These are phyloP conservation scores for Fomitopsis pulvina DNA, from an alignment of 768 basidiomycete genomes.

Conservation along the genomic window DNA sequence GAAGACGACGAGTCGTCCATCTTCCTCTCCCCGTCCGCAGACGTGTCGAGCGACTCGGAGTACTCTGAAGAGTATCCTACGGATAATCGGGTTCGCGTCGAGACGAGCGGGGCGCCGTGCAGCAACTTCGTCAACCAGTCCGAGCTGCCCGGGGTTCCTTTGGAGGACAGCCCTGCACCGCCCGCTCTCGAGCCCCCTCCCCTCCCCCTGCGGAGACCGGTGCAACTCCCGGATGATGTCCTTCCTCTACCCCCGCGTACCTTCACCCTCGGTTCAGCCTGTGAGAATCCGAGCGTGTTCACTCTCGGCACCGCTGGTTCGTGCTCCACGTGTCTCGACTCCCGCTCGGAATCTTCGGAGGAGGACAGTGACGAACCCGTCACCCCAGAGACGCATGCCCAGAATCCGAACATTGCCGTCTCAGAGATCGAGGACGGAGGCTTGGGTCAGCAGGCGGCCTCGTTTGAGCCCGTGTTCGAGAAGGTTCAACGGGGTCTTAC, in stretches of 20 bases:
- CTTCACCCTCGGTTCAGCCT: not conserved
- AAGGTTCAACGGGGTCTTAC: not conserved
- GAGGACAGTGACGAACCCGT: conserved; percentile 3
- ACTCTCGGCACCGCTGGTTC: conserved; percentile 1
- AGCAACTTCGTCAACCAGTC: not conserved
- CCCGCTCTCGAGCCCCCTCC: not conserved
- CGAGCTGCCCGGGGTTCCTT: not conserved
- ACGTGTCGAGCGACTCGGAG: not conserved
- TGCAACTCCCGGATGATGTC: no score
- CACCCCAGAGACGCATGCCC: conserved; percentile 13
- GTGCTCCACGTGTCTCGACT: not conserved
- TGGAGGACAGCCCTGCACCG: not conserved
- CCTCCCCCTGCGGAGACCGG: not conserved
- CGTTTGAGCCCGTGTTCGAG: not conserved
- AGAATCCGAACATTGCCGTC: conserved; percentile 2
- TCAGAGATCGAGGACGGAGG: not conserved
- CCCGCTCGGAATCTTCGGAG: not conserved
- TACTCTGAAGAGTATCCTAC: not conserved
- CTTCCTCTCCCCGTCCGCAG: not conserved
- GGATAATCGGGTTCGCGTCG: no score
- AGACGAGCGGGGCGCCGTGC: not conserved
- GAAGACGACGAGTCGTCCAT: not conserved
- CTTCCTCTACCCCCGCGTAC: not conserved
- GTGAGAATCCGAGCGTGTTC: not conserved
- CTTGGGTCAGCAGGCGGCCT: not conserved